Evolutionary conservation across 1,139 yeast species (phyloP).

Genomic region (Sugiyamaella pinicola): DNA sequence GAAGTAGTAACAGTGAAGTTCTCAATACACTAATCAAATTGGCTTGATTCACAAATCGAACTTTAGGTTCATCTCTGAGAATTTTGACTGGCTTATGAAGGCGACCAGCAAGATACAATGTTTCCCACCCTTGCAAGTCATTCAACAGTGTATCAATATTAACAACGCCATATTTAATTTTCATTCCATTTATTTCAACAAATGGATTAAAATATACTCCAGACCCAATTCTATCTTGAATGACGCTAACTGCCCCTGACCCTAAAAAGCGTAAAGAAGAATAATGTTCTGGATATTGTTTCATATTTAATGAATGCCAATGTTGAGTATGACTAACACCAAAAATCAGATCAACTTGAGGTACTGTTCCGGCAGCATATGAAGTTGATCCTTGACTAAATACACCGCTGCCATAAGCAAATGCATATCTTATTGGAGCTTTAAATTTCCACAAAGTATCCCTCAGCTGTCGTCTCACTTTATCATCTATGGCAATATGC

Average conservation of each 20-base stretch:
- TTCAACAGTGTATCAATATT: conserved; percentile 58
- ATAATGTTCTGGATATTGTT: conserved; percentile 72
- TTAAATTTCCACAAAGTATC: conserved; percentile 58
- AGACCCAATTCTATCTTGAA: conserved; percentile 72
- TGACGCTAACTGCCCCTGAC: conserved; percentile 55
- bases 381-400: conserved; percentile 65
- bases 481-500: conserved; percentile 51
- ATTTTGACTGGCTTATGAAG: conserved; percentile 91
- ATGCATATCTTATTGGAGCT: conserved; percentile 71
- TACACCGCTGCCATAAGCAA: conserved; percentile 97
- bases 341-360: conserved; percentile 87
- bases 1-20: conserved; percentile 64
- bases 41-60: conserved; percentile 68
- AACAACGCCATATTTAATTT: conserved; percentile 86
- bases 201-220: conserved; percentile 95
- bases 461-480: conserved; percentile 51
- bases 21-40: conserved; percentile 80
- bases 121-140: conserved; percentile 81
- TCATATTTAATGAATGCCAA: conserved; percentile 75
- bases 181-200: conserved; percentile 61
- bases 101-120: conserved; percentile 88
- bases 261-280: conserved; percentile 67
- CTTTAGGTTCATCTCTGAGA: conserved; percentile 60
- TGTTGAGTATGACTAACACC: conserved; percentile 71
- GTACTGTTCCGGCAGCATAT: conserved; percentile 41